A percentile compares a stretch with the other conserved stretches of the same genome.
These are phyloP conservation scores for Colletotrichum cereale DNA, from an alignment of 2,329 filamentous ascomycete species.

Conservation along the genomic window DNA sequence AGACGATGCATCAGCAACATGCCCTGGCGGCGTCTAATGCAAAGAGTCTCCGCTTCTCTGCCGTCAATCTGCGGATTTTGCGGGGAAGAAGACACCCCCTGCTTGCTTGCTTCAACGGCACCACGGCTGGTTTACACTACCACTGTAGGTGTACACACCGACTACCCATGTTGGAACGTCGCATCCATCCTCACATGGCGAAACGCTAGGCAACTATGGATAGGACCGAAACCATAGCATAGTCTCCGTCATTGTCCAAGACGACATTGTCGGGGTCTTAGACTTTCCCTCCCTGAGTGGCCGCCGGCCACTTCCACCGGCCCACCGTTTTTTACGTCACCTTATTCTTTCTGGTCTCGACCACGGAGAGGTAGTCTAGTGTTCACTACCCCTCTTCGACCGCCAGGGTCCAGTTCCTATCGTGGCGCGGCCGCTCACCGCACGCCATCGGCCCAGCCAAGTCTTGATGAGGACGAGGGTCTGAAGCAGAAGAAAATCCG, in stretches of 20 bases:
- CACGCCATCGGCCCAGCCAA: slow-evolving; percentile 34
- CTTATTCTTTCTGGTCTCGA: slow-evolving; percentile 20
- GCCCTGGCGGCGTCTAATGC: slow-evolving; percentile 35
- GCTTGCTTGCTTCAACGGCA: slow-evolving; percentile 33
- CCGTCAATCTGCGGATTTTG: slow-evolving; percentile 36
- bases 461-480: not conserved
- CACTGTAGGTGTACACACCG: not conserved
- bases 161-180: slow-evolving; percentile 4
- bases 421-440: slow-evolving; percentile 21
- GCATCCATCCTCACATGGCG: not conserved
- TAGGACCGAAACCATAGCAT: slow-evolving; percentile 4
- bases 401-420: slow-evolving; percentile 17
- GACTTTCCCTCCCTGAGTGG: slow-evolving; percentile 7
- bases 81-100: slow-evolving; percentile 35
- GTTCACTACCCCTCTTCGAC: not conserved
- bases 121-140: not conserved
- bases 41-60: slow-evolving; percentile 32
- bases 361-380: not conserved
- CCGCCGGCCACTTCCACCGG: slow-evolving; percentile 29
- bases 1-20: slow-evolving; percentile 8
- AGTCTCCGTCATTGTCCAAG: not conserved
- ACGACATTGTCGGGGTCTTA: slow-evolving; percentile 10
- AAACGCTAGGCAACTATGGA: not conserved
- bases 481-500: slow-evolving; percentile 29
- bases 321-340: slow-evolving; percentile 39